phyloP scores from a whole-genome alignment of 2,329 filamentous ascomycete genomes.

The Teratosphaeriaceae sp. region DNA sequence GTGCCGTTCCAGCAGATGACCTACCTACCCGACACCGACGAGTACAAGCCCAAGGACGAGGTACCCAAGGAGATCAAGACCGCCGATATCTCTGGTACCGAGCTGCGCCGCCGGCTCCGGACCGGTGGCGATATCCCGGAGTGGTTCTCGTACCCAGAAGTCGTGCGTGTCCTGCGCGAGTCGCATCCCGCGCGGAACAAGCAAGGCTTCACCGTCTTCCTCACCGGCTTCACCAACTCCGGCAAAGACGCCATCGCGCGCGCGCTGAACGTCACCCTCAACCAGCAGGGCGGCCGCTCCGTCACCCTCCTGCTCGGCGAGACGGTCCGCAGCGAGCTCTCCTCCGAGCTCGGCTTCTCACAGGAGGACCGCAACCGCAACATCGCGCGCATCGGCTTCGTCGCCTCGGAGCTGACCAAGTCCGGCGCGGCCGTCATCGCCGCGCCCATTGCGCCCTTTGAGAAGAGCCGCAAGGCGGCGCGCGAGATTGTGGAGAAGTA shows the following conservation, averaged over 20 bases:
- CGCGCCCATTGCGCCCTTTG: conserved; percentile 91
- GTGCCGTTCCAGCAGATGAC: conserved; percentile 99
- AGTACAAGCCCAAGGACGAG: conserved; percentile 91
- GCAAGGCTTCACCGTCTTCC: conserved; percentile 97
- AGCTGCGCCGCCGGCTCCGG: conserved; percentile 85
- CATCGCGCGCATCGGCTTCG: conserved; percentile 93
- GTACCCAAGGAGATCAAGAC: conserved; percentile 79
- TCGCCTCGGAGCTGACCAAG: conserved; percentile 88
- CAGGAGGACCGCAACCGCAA: conserved; percentile 89
- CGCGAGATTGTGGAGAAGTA: conserved; percentile 80
- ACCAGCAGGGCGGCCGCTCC: conserved; percentile 93
- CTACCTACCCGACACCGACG: conserved; percentile 93
- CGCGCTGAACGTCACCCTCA: conserved; percentile 91
- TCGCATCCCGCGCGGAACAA: conserved; percentile 85
- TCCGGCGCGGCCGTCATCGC: conserved; percentile 92
- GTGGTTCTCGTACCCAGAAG: conserved; percentile 99
- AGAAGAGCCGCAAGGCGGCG: conserved; percentile 67
- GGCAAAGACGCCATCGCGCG: conserved; percentile 97
- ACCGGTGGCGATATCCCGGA: conserved; percentile 93
- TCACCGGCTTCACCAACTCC: conserved; percentile 93
- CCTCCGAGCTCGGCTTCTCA: conserved; percentile 91
- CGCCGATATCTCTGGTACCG: conserved; percentile 51
- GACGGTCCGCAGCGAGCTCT: conserved; percentile 88
- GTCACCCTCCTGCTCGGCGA: conserved; percentile 94
- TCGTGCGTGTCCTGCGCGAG: conserved; percentile 91